phyloP scores from a whole-genome alignment of 1,284 basidiomycete genomes.

The Ustilago esculenta region DNA sequence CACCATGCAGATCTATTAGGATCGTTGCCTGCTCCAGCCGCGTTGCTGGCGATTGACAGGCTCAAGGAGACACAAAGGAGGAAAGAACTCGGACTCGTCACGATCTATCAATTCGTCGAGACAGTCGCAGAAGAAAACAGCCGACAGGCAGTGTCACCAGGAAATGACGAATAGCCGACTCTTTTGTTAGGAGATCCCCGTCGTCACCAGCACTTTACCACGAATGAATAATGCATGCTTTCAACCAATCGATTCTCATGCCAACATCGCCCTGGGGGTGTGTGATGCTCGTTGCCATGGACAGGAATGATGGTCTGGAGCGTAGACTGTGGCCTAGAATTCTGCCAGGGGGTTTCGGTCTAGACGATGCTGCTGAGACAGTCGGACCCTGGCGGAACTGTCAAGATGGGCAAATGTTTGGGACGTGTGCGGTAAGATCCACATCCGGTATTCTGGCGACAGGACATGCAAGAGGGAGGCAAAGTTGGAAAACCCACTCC shows the following conservation, averaged over 20 bases:
- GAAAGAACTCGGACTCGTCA: constrained; percentile 23
- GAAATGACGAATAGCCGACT: no score
- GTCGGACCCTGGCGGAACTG: no score
- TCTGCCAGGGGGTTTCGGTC: constrained; percentile 3
- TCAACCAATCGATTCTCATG: background rate
- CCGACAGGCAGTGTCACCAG: no score
- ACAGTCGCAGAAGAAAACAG: constrained; percentile 1
- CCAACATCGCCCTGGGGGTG: no score
- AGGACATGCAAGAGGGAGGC: no score
- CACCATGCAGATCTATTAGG: constrained; percentile 46
- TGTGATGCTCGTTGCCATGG: no score
- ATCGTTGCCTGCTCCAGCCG: constrained; percentile 33
- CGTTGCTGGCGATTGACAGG: constrained; percentile 30
- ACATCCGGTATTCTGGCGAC: background rate
- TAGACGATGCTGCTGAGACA: no score
- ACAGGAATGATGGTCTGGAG: constrained; percentile 1
- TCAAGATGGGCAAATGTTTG: no score
- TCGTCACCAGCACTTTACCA: background rate
- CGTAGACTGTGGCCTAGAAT: background rate
- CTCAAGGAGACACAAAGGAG: constrained; percentile 25
- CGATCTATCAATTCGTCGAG: constrained; percentile 42
- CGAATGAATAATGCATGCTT: constrained; percentile 15
- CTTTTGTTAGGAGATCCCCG: constrained; percentile 1
- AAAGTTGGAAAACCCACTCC: no score
- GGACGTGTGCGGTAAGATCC: background rate